These are phyloP conservation scores for Colletotrichum liriopes DNA, from an alignment of 2,329 filamentous ascomycete genomes.

Conservation along the genomic window DNA sequence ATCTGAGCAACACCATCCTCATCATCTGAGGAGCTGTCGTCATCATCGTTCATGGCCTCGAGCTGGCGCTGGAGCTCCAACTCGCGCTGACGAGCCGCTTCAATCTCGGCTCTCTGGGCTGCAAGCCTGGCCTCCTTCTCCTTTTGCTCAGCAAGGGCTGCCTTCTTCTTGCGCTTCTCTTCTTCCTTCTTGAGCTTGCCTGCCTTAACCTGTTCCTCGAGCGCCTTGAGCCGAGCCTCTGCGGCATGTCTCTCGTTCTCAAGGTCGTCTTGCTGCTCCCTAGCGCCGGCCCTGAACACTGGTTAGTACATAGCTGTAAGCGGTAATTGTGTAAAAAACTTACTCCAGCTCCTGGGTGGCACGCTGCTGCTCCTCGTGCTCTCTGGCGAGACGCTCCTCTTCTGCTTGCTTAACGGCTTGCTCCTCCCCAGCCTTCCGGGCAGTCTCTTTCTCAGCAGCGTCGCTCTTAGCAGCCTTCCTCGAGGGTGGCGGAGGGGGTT, in stretches of 20 bases:
- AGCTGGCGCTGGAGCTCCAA: slow-evolving; percentile 90
- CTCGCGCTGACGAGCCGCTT: slow-evolving; percentile 91
- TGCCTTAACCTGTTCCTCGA: slow-evolving; percentile 94
- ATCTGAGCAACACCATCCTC: slow-evolving; percentile 84
- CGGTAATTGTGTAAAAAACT: slow-evolving; percentile 58
- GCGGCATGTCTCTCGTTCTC: slow-evolving; percentile 85
- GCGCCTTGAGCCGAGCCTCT: slow-evolving; percentile 85
- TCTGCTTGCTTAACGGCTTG: slow-evolving; percentile 73
- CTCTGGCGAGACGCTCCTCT: slow-evolving; percentile 75
- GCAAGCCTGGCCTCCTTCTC: slow-evolving; percentile 90
- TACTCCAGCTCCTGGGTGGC: slow-evolving; percentile 87
- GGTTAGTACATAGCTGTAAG: slow-evolving; percentile 49
- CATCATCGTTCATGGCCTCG: slow-evolving; percentile 79
- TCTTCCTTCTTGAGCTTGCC: slow-evolving; percentile 97
- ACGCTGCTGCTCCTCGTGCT: slow-evolving; percentile 82
- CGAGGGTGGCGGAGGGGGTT: slow-evolving; percentile 85
- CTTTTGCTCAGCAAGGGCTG: slow-evolving; percentile 86
- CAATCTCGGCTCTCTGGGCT: slow-evolving; percentile 90
- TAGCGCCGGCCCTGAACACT: slow-evolving; percentile 76
- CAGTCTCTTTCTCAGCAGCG: slow-evolving; percentile 66
- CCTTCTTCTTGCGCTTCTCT: slow-evolving; percentile 93
- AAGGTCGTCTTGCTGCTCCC: slow-evolving; percentile 84
- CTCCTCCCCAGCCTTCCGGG: slow-evolving; percentile 73
- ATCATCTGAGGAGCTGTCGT: slow-evolving; percentile 82
- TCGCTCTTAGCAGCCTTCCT: slow-evolving; percentile 79